phyloP scores from a whole-genome alignment of 768 basidiomycete species.

The Boletus patriciae region DNA sequence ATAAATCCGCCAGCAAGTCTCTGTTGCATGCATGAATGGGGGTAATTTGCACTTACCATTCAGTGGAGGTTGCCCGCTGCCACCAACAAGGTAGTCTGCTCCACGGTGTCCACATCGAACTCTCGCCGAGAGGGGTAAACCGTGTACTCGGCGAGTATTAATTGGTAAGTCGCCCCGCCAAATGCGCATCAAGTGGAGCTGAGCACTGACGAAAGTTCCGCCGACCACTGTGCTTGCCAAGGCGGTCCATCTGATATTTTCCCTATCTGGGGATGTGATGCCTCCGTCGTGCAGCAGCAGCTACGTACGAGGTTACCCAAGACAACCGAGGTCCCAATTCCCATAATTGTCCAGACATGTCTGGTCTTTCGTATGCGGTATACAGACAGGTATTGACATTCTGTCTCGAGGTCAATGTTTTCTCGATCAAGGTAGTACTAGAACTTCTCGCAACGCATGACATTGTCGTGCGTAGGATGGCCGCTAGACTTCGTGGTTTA shows the following conservation, averaged over 20 bases:
- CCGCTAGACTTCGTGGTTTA: too few relatives aligned
- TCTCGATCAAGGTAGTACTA: not conserved
- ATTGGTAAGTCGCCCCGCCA: not conserved
- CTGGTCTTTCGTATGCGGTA: not conserved
- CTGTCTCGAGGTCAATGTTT: not conserved
- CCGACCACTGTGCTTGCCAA: not conserved
- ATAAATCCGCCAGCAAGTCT: too few relatives aligned
- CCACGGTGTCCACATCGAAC: not conserved
- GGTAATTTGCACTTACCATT: not conserved
- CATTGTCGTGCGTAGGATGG: too few relatives aligned
- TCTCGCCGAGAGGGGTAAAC: not conserved
- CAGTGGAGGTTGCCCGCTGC: not conserved
- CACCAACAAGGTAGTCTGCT: not conserved
- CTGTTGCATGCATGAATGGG: too few relatives aligned
- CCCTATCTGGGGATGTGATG: not conserved
- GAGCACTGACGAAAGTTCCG: not conserved
- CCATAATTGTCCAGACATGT: not conserved
- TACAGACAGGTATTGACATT: slow-evolving; percentile 1
- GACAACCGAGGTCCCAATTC: not conserved
- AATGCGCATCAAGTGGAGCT: not conserved
- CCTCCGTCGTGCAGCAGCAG: not conserved
- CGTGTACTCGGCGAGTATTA: not conserved
- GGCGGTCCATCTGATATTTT: not conserved
- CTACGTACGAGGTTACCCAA: too few relatives aligned
- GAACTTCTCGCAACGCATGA: too few relatives aligned